Base-by-base conservation (phyloP, 441 rosid genomes). In the Erodium moschatum region DNA sequence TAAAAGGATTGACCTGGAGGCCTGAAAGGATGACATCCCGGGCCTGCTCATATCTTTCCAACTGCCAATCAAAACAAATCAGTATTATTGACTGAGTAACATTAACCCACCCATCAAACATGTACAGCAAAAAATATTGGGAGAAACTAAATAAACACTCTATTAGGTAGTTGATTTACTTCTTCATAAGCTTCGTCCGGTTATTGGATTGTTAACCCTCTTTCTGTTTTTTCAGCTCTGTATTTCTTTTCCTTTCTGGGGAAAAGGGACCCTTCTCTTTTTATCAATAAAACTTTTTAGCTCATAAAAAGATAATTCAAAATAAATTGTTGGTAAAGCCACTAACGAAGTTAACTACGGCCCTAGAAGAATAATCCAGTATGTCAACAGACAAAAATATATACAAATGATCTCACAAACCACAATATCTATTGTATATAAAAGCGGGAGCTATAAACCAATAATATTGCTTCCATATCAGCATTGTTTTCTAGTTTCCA, bases 11-110 rank as follows among this genome's bases (percentile, higher is more conserved):
- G 66, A 86, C 77, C 75, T 91, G 97, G 77, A 94, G 96, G 66
- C 97, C 98, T 60, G 92, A 87, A 66, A 89, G 85, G 76, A 91
- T 73, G 74, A 77, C 81, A 64, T 88, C 91, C 69, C 86, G 83
- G 21, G 99, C 96, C 72, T 75, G 66, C 71, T 91, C 92, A 75
- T 94, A 94, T 72, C 86, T 88, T 77, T 94, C 99, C 85, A 91
- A 76, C 97, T 90, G 85, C 76, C 70, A 61, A 76, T 72, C 42
- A 70, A 33, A 31, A 66, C 4, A 68, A 62, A 16, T 66, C 15
- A 35, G 67, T 12, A n/a, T 67, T 64, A 60, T 60, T 11, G 24
- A 9, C 2, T 2, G 11, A 21, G 61, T 19, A 12, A n/a, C n/a
- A 66, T 38, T 40, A 18, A 42, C 27, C 15, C 27, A 18, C 20